Percentiles rank a stretch among this genome's conserved stretches.
These are phyloP conservation scores for Debaryomycetaceae sp. DNA, from an alignment of 1,139 yeast genomes.

Conservation along the genomic window DNA sequence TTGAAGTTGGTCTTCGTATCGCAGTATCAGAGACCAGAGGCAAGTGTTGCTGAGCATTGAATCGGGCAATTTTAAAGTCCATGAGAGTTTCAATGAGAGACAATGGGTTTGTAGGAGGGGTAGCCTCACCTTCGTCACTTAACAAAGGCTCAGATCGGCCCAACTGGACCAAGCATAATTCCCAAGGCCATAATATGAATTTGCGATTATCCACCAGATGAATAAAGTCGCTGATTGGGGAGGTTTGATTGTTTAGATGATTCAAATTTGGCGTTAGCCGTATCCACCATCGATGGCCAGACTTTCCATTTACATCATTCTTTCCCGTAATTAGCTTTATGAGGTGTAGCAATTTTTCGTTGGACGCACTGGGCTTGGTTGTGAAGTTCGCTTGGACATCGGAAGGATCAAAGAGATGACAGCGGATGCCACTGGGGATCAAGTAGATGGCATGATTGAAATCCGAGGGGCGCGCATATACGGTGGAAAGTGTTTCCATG, in stretches of 20 bases:
- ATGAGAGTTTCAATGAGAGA: slow-evolving; percentile 25
- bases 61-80: slow-evolving; percentile 20
- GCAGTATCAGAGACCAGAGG: no score
- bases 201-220: slow-evolving; percentile 44
- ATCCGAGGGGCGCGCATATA: slow-evolving; percentile 1
- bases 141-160: slow-evolving; percentile 12
- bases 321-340: slow-evolving; percentile 47
- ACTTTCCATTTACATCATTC: slow-evolving; percentile 9
- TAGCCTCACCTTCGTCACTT: slow-evolving; percentile 1
- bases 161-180: slow-evolving; percentile 49
- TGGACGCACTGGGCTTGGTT: slow-evolving; percentile 4
- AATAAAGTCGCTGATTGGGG: slow-evolving; percentile 45
- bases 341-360: slow-evolving; percentile 33
- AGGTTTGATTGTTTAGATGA: slow-evolving; percentile 59
- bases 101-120: slow-evolving; percentile 16
- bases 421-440: slow-evolving; percentile 69
- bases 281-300: slow-evolving; percentile 39
- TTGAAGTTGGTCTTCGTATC: no score
- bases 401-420: slow-evolving; percentile 41
- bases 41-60: slow-evolving; percentile 1
- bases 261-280: slow-evolving; percentile 56
- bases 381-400: slow-evolving; percentile 38
- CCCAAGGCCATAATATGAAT: slow-evolving; percentile 62
- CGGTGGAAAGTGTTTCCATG: neutral
- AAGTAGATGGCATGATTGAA: slow-evolving; percentile 42